Conservation (phyloP, 441 rosid species). For the California macrophylla region DNA sequence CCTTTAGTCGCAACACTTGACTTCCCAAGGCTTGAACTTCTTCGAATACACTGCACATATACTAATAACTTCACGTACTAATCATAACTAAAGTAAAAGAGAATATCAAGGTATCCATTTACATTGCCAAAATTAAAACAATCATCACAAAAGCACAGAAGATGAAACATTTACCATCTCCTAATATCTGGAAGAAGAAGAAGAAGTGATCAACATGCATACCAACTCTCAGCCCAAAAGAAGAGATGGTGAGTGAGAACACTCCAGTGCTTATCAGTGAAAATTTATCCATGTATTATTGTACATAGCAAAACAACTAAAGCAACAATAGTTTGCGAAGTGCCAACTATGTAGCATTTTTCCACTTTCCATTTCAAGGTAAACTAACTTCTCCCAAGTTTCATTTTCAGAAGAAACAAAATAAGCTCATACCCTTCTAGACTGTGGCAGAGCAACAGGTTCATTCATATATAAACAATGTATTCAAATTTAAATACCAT, state of each 20-base stretch:
- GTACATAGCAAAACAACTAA: no score
- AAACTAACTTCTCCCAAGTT: background rate
- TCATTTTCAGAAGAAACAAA: no score
- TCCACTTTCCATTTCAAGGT: background rate
- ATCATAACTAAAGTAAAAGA: background rate
- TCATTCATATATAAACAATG: no score
- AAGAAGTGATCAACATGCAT: background rate
- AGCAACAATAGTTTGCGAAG: no score
- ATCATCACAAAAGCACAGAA: background rate
- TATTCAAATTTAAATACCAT: no score
- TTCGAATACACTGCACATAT: constrained; percentile 37
- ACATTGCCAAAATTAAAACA: background rate
- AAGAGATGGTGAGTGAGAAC: background rate
- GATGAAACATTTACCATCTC: background rate
- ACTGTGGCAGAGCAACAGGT: no score
- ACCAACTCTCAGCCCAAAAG: background rate
- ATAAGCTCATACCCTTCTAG: no score
- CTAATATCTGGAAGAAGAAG: background rate
- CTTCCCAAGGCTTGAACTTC: constrained; percentile 38
- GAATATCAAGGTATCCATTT: background rate
- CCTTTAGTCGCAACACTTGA: constrained; percentile 35
- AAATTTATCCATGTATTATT: no score
- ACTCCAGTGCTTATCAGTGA: no score
- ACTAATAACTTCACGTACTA: background rate
- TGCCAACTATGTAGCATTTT: background rate